A percentile compares a stretch with the other conserved stretches of the same genome.
phyloP scores from a whole-genome alignment of 345 rosid species.

The Hypericum perforatum region DNA sequence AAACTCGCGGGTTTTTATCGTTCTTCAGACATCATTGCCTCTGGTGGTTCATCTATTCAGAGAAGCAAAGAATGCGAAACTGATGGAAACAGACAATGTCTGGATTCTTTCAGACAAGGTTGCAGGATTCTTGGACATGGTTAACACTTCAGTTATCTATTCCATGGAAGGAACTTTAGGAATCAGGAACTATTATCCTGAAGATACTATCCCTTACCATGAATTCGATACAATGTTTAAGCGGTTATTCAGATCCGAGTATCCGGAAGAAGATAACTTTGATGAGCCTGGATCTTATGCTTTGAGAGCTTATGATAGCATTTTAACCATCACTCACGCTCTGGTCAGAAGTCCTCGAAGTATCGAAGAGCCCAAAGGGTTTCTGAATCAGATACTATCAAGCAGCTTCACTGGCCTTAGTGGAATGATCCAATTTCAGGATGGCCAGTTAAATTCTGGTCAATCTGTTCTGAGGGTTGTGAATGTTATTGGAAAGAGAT shows the following conservation, averaged over 20 bases:
- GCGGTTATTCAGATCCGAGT: slow-evolving; percentile 1
- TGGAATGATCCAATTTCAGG: slow-evolving; percentile 11
- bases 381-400: slow-evolving; percentile 1
- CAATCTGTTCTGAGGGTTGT: slow-evolving; percentile 7
- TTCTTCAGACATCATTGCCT: slow-evolving; percentile 13
- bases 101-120: slow-evolving; percentile 27
- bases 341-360: slow-evolving; percentile 2
- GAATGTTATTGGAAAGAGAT: slow-evolving; percentile 17
- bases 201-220: neutral
- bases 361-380: neutral
- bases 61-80: slow-evolving; percentile 16
- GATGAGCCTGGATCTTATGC: slow-evolving; percentile 18
- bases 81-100: slow-evolving; percentile 25
- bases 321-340: slow-evolving; percentile 9
- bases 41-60: slow-evolving; percentile 12
- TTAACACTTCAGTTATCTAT: slow-evolving; percentile 9
- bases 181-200: slow-evolving; percentile 11
- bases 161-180: slow-evolving; percentile 25
- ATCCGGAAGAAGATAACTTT: slow-evolving; percentile 12
- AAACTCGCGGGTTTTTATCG: slow-evolving; percentile 25
- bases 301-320: slow-evolving; percentile 19
- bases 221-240: slow-evolving; percentile 13
- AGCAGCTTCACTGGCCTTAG: slow-evolving; percentile 13
- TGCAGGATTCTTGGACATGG: slow-evolving; percentile 13
- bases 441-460: slow-evolving; percentile 4